Percentiles rank a stretch among this genome's conserved stretches.
phyloP scores from a whole-genome alignment of 306 rosid species.

The Ziziphus jujuba region DNA sequence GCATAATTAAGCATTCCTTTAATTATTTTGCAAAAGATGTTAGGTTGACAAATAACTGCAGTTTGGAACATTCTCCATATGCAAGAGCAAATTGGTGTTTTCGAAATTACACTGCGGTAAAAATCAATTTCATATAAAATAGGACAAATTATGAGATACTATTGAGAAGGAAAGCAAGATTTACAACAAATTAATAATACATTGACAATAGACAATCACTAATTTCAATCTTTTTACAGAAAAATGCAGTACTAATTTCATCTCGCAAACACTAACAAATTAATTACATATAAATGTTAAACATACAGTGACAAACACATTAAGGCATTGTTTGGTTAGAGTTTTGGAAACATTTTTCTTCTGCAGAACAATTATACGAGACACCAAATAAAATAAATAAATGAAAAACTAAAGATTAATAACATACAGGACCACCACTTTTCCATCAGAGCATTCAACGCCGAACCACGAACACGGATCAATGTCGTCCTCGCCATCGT shows the following conservation, averaged over 20 bases:
- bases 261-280: not conserved
- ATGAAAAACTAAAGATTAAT: not conserved
- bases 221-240: too few relatives aligned
- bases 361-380: too few relatives aligned
- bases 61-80: too few relatives aligned
- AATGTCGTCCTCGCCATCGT: slow-evolving; percentile 24
- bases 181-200: not conserved
- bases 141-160: not conserved
- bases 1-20: too few relatives aligned
- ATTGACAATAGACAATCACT: not conserved
- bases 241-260: not conserved
- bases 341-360: not conserved
- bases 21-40: too few relatives aligned
- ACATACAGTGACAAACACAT: slow-evolving; percentile 1
- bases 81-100: too few relatives aligned
- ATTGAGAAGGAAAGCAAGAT: not conserved
- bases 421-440: slow-evolving; percentile 68
- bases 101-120: not conserved
- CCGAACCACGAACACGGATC: slow-evolving; percentile 75
- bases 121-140: not conserved
- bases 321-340: not conserved
- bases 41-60: too few relatives aligned
- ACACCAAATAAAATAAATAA: too few relatives aligned
- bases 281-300: not conserved
- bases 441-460: slow-evolving; percentile 61